Evolutionary conservation across 2,329 filamentous ascomycete species (phyloP), one percentile per base, ranked within the genome.

Genomic region (Aspergillus carbonarius): DNA sequence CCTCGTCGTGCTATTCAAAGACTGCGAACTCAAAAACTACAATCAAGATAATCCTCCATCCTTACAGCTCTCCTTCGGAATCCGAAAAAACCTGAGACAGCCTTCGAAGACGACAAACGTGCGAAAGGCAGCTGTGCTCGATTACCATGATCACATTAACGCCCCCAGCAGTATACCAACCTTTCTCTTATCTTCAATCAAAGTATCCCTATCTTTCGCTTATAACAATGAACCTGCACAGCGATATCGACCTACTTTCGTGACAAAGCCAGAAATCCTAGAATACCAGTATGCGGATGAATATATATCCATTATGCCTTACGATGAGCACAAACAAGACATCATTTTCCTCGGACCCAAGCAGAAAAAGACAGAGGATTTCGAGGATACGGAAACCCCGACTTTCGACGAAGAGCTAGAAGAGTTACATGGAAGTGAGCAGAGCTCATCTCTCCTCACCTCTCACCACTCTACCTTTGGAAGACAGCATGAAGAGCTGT

Each of bases 31-130:
- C 27, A 69, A 69, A 57, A 63, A 56, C n/a, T 64, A 48, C 17
- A 34, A 44, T 25, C n/a, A 17, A 1, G 25, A 59, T 49, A 5
- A 17, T 17, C 48, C 60, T 32, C 59, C 44, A 7, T 42, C 17
- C 12, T 57, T 67, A 15, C 49, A 58, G 3, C 47, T 74, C 18
- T 57, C 54, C 6, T 64, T 74, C 53, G 62, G 65, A 10, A 54
- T 72, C 12, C 64, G 59, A 20, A 69, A 55, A 54, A 57, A 46
- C 3, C 4, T 42, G 5, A 50, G 3, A 15, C 34, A 9, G 1
- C 10, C 27, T 1, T 42, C 10, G 9, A 3, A n/a, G 12, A 20
- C 17, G 4, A 65, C 39, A 27, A 39, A 40, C 6, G 34, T 51
- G 23, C 60, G 32, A 12, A 13, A 70, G 15, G 69, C 68, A n/a